phyloP scores from a whole-genome alignment of 2,329 filamentous ascomycete genomes.

The Aphanocladium album region DNA sequence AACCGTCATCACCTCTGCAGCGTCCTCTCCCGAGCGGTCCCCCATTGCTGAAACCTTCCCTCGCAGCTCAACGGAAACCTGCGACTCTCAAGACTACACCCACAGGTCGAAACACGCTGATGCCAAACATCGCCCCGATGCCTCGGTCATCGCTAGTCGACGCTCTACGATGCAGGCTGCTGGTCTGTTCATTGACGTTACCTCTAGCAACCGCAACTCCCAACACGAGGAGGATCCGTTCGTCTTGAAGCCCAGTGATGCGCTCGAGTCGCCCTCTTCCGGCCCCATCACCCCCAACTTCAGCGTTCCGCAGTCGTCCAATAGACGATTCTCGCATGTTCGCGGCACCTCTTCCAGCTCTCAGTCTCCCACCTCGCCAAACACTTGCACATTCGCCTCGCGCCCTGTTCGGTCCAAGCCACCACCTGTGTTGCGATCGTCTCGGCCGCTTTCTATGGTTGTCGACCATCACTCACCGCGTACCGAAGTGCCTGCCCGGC shows the following conservation, averaged over 20 bases:
- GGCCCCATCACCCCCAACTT: slow-evolving; percentile 43
- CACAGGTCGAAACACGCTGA: slow-evolving; percentile 23
- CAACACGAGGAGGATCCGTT: slow-evolving; percentile 12
- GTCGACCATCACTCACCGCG: slow-evolving; percentile 47
- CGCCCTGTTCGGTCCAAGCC: slow-evolving; percentile 32
- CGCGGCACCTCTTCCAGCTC: slow-evolving; percentile 23
- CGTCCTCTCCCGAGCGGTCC: slow-evolving; percentile 53
- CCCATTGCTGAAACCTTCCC: slow-evolving; percentile 49
- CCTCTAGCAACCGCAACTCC: slow-evolving; percentile 21
- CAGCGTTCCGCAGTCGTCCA: slow-evolving; percentile 44
- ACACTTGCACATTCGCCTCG: slow-evolving; percentile 16
- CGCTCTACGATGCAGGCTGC: slow-evolving; percentile 48
- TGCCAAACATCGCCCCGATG: slow-evolving; percentile 45
- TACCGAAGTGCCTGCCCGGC: slow-evolving; percentile 23
- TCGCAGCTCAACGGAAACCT: slow-evolving; percentile 17
- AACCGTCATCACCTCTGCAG: slow-evolving; percentile 54
- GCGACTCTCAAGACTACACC: slow-evolving; percentile 18
- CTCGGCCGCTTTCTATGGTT: slow-evolving; percentile 50
- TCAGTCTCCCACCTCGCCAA: slow-evolving; percentile 14
- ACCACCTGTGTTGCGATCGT: slow-evolving; percentile 42
- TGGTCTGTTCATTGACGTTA: slow-evolving; percentile 39
- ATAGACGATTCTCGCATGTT: slow-evolving; percentile 40
- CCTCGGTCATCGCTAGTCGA: slow-evolving; percentile 45
- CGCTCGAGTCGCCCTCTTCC: slow-evolving; percentile 7
- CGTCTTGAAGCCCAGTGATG: not conserved